Base-by-base conservation (phyloP, 2,329 filamentous ascomycete species). In the Colletotrichum somersetense region DNA sequence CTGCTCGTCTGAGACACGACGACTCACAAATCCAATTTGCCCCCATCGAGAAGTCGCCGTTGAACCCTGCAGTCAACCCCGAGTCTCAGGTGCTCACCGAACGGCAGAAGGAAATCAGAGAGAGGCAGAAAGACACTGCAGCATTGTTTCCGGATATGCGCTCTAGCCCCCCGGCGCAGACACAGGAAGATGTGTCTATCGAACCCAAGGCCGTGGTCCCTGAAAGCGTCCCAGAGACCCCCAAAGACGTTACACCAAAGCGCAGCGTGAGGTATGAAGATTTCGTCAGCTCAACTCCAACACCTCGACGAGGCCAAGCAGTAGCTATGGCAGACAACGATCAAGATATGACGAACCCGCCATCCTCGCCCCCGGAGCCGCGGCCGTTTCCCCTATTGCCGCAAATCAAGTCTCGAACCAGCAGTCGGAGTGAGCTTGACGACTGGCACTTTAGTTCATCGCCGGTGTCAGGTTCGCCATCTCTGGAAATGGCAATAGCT, bases 21-120 rank as follows among this genome's bases (percentile, higher is more conserved):
- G 89, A 97, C 80, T 97, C 94, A 0, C 94, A 97, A 77, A 87
- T 97, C 35, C 87, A 93, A 55, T 96, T 96, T 77, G 89, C 91
- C 3, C 83, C 89, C 0, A 91, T 96, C 58, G 87, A 89, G 40
- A 89, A 90, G 16, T 89, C 91, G 0, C 84, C 86, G 0, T 83
- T 82, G 2, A 80, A 70, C 33, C 66, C 87, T 3, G 82, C 85
- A 5, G 80, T 83, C 18, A 81, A 80, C 0, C 78, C 86, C 2
- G 91, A 93, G 67, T 94, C 92, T 0, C 94, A 96, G 76, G 82
- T 91, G 23, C 83, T 97, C 61, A 97, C 94, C 0, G 93, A 95
- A 46, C 89, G 90, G 55, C 94, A 97, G 79, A 91, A 88, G 77
- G 94, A 97, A 76, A 90, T 96, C 53, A 89, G 91, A 57, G 90